phyloP scores from a whole-genome alignment of 2,329 filamentous ascomycete species.

The Sclerotinia borealis region DNA sequence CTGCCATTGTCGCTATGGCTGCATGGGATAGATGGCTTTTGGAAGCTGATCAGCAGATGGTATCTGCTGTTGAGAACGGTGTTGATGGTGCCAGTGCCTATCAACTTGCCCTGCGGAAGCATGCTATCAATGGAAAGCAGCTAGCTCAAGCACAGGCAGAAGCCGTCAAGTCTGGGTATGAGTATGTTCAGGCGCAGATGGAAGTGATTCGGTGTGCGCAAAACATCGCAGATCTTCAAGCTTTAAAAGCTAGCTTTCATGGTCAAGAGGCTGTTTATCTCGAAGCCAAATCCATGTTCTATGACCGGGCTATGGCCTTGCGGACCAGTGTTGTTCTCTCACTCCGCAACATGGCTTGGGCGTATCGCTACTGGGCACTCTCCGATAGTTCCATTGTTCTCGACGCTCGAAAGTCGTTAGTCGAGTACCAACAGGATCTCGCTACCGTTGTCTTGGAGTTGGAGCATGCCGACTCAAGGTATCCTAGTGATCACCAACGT shows the following conservation, averaged over 20 bases:
- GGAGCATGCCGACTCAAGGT: slow-evolving; percentile 1
- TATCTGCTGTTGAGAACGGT: neutral
- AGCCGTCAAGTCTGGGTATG: neutral
- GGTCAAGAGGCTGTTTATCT: slow-evolving; percentile 1
- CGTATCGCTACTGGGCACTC: slow-evolving; percentile 3
- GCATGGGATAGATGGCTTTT: slow-evolving; percentile 4
- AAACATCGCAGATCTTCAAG: neutral
- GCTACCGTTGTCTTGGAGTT: neutral
- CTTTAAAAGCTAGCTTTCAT: neutral
- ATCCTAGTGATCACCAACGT: neutral
- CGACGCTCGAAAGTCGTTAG: neutral
- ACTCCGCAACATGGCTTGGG: neutral
- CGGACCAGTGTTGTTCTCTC: neutral
- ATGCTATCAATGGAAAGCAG: slow-evolving; percentile 7
- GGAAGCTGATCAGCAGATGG: neutral
- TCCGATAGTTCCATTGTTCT: neutral
- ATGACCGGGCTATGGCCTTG: slow-evolving; percentile 6
- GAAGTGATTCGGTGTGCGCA: neutral
- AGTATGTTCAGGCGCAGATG: slow-evolving; percentile 4
- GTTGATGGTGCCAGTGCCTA: neutral
- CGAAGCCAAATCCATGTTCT: slow-evolving; percentile 2
- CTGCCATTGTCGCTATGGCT: neutral
- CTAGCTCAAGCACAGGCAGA: slow-evolving; percentile 6
- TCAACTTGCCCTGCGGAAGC: neutral
- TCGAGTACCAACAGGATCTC: slow-evolving; percentile 1